Evolutionary conservation across 2,329 filamentous ascomycete species (phyloP).

Genomic region (Achaetomium macrosporum): DNA sequence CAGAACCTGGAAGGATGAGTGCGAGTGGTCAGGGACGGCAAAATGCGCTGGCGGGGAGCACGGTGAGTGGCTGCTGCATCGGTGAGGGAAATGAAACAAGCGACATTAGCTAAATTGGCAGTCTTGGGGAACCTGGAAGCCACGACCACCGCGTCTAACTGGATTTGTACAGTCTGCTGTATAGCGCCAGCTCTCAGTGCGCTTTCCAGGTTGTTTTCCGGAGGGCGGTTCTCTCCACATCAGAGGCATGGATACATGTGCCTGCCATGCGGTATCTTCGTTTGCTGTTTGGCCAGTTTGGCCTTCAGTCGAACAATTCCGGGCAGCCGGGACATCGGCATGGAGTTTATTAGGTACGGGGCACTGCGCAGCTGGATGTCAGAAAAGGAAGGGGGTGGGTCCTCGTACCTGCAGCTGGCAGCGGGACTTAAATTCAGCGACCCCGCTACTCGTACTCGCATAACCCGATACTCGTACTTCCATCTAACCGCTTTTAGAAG

Average conservation of each 20-base stretch:
- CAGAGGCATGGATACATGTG: too few species aligned
- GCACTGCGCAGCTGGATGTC: too few species aligned
- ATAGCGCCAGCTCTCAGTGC: too few species aligned
- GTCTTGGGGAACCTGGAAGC: slow-evolving; percentile 12
- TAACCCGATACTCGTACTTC: too few species aligned
- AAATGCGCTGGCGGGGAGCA: slow-evolving; percentile 11
- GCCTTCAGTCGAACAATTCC: neutral
- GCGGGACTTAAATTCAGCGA: too few species aligned
- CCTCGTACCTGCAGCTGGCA: slow-evolving; percentile 14
- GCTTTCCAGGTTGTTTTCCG: neutral
- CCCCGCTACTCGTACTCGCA: too few species aligned
- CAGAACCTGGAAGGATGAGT: neutral
- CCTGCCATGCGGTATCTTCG: too few species aligned
- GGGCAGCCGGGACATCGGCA: neutral
- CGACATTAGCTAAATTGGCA: slow-evolving; percentile 29
- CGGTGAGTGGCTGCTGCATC: slow-evolving; percentile 18
- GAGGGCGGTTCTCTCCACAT: neutral
- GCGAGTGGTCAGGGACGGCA: slow-evolving; percentile 19
- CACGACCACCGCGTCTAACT: slow-evolving; percentile 1
- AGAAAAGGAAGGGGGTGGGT: neutral
- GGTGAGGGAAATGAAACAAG: slow-evolving; percentile 32
- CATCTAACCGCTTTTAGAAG: too few species aligned
- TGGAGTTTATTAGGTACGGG: too few species aligned
- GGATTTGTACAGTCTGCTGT: too few species aligned
- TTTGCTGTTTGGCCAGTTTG: too few species aligned